These are phyloP conservation scores for Aristolochia californica DNA, from an alignment of 164 flowering plant species.

Conservation along the genomic window DNA sequence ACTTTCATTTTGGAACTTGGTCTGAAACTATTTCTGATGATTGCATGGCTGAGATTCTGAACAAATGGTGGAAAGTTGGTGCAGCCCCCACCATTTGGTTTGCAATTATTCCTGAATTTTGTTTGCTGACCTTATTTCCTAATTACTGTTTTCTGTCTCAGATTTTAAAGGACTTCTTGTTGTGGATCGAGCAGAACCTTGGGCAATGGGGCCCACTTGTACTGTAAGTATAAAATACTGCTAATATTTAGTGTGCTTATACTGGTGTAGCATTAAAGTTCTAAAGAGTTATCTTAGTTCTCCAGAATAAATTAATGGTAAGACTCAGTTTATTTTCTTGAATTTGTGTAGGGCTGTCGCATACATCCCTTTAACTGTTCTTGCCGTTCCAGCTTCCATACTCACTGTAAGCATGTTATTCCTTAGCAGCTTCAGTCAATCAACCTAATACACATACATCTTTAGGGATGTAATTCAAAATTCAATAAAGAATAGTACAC, in stretches of 20 bases:
- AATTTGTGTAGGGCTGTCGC: conserved; percentile 28
- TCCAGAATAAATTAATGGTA: not conserved
- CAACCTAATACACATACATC: too few relatives aligned
- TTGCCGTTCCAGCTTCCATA: conserved; percentile 41
- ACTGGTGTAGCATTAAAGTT: not conserved
- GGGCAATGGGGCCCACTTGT: conserved; percentile 93
- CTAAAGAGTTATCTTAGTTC: not conserved
- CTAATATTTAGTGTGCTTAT: not conserved
- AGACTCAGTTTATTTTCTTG: not conserved
- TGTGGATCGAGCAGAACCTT: conserved; percentile 64
- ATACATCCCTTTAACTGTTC: conserved; percentile 34
- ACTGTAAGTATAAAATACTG: conserved; percentile 42
- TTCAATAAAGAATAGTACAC: too few relatives aligned
- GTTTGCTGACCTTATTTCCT: not conserved
- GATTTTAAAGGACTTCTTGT: conserved; percentile 68
- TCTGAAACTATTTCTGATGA: too few relatives aligned
- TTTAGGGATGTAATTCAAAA: too few relatives aligned
- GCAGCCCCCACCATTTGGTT: not conserved
- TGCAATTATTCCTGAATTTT: not conserved
- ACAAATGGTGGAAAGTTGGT: too few relatives aligned
- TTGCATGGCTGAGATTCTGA: too few relatives aligned
- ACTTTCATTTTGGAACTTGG: too few relatives aligned
- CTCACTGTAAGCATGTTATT: conserved; percentile 24
- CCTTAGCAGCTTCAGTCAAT: too few relatives aligned
- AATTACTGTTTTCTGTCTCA: conserved; percentile 19